These are phyloP conservation scores for Thymus mandschuricus DNA, from an alignment of 257 asterid genomes.

Conservation along the genomic window DNA sequence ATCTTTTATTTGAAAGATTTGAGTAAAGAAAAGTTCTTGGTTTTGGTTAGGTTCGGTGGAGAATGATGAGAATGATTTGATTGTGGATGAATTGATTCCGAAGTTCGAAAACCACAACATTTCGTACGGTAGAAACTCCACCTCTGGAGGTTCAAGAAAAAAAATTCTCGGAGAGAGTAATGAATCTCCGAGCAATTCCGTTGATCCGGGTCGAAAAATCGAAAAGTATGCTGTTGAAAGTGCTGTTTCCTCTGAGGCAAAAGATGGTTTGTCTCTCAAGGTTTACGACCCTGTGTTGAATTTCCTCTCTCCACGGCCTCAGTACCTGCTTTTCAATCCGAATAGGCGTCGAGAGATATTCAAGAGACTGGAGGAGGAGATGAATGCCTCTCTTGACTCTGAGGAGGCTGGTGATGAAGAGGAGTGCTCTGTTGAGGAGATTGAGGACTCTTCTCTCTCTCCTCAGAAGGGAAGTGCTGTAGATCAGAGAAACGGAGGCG, in stretches of 20 bases:
- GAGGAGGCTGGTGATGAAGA: conserved; percentile 35
- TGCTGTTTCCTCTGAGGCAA: conserved; percentile 31
- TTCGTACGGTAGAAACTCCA: conserved; percentile 45
- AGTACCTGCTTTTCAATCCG: conserved; percentile 69
- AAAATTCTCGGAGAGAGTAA: conserved; percentile 61
- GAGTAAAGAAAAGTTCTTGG: not conserved
- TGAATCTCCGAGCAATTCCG: conserved; percentile 33
- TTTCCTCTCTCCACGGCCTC: conserved; percentile 74
- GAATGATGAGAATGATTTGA: conserved; percentile 60
- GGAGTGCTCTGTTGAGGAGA: conserved; percentile 35
- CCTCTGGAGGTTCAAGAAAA: conserved; percentile 55
- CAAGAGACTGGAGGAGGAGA: conserved; percentile 29
- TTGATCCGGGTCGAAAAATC: conserved; percentile 23
- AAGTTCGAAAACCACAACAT: conserved; percentile 43
- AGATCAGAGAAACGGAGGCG: conserved; percentile 23
- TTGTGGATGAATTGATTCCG: conserved; percentile 34
- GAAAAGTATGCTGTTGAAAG: not conserved
- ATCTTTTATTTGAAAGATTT: conserved; percentile 12
- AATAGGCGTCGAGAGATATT: conserved; percentile 49
- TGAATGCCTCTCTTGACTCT: conserved; percentile 25
- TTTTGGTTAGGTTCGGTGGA: conserved; percentile 46
- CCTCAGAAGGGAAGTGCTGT: conserved; percentile 21
- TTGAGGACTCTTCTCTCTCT: conserved; percentile 24
- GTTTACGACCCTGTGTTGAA: conserved; percentile 59
- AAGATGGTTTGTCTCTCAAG: conserved; percentile 44